Evolutionary conservation across 164 flowering plant species (phyloP), one percentile per base, ranked within the genome.

Genomic region (Liriodendron chinense): DNA sequence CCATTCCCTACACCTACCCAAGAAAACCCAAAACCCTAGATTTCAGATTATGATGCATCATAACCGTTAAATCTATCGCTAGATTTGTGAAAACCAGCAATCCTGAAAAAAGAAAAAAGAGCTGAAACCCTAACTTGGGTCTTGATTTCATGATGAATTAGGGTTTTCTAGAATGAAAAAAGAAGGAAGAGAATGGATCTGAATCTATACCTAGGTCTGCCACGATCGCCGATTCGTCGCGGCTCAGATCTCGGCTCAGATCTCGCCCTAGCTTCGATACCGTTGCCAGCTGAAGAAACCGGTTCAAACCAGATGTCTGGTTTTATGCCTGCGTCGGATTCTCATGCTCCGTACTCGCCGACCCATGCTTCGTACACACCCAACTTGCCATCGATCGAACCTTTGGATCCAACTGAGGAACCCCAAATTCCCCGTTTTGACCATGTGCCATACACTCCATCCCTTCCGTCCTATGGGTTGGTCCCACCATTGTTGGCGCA

Each of bases 121-220:
- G 22, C 26, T 24, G 47, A 26, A 24, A 26, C 69, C 47, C 47
- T 26, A 26, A 66, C 25, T 66, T 26, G 47, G 43, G 4, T 28
- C 18, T 28, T 66, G 69, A 28, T 26, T 66, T 66, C 69, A 13
- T 66, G 69, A 26, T 7, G 7, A 26, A 26, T 66, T 66, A 66
- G 69, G 69, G 69, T 18, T 66, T 66, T 28, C 43, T 24, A 28
- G 34, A 65, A 72, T 70, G 65, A 70, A n/a, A 56, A 74, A 34
- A 24, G 68, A 57, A 63, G 74, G 68, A 63, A 72, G 71, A 78
- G 78, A 78, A 81, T 81, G 83, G 83, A 81, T 78, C 75, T 81
- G 68, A 81, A 81, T 78, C 75, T 81, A 18, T 81, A 78, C 63
- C 75, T 81, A 4, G 83, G 83, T 28, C 81, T 75, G 22, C 83